Evolutionary conservation across 2,329 filamentous ascomycete genomes (phyloP).

Genomic region (Hyphodiscus sp.): DNA sequence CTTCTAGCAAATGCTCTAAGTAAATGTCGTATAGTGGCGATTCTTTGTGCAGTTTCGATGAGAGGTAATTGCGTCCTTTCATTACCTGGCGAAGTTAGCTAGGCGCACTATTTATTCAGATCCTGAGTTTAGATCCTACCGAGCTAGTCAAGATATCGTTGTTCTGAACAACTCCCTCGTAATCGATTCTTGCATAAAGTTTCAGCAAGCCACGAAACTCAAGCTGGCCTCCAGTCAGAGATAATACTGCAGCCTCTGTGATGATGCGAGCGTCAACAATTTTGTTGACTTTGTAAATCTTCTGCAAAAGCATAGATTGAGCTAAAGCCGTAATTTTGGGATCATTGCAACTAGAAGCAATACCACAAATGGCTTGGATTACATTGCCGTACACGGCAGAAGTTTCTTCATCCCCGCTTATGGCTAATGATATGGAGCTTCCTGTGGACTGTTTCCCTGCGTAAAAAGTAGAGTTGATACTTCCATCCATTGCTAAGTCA

Average conservation of each 20-base stretch:
- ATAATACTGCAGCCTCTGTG: constrained; percentile 70
- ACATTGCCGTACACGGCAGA: constrained; percentile 75
- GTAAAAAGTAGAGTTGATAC: constrained; percentile 42
- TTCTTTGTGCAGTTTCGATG: constrained; percentile 57
- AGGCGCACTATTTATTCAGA: not conserved
- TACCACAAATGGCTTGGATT: constrained; percentile 91
- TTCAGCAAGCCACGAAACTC: constrained; percentile 86
- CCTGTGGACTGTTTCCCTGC: constrained; percentile 54
- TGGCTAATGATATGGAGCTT: constrained; percentile 72
- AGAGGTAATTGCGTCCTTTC: constrained; percentile 74
- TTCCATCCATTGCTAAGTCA: constrained; percentile 46
- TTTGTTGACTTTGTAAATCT: constrained; percentile 77
- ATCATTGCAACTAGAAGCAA: constrained; percentile 74
- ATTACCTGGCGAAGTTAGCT: constrained; percentile 46
- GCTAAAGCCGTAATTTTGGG: constrained; percentile 90
- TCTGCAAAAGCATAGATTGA: constrained; percentile 94
- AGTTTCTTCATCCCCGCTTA: constrained; percentile 72
- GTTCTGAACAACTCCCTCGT: constrained; percentile 64
- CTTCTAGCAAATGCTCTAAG: constrained; percentile 74
- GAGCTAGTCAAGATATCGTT: constrained; percentile 64
- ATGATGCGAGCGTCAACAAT: constrained; percentile 81
- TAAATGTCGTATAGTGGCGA: constrained; percentile 80
- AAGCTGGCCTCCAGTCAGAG: constrained; percentile 67
- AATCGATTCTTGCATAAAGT: constrained; percentile 68
- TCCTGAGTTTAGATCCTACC: constrained; percentile 44